Evolutionary conservation across 1,139 yeast genomes (phyloP).

Genomic region (Nematodospora anomalae): DNA sequence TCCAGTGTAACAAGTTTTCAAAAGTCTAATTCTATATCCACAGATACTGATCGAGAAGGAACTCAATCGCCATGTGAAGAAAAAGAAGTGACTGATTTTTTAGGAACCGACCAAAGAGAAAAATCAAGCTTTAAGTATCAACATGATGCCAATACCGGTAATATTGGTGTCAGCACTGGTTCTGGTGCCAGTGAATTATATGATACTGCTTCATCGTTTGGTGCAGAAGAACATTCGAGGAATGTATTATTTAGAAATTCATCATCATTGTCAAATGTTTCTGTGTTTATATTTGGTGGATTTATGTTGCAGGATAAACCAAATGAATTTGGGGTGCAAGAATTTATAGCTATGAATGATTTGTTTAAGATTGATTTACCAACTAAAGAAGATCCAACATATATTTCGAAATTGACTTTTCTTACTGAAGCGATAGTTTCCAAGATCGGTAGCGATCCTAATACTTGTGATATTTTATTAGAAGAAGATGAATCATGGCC

Average conservation of each 20-base stretch:
- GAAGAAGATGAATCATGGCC: conserved; percentile 29
- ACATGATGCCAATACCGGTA: background rate
- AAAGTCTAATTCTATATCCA: background rate
- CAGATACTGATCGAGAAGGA: background rate
- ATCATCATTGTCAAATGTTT: conserved; percentile 13
- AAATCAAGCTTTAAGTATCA: background rate
- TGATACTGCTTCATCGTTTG: conserved; percentile 3
- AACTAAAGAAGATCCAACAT: conserved; percentile 11
- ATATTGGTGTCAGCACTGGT: background rate
- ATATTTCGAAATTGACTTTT: conserved; percentile 15
- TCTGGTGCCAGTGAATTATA: background rate
- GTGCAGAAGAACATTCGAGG: conserved; percentile 1
- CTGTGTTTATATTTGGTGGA: conserved; percentile 46
- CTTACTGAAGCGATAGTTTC: conserved; percentile 26
- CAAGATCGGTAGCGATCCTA: conserved; percentile 12
- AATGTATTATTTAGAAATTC: conserved; percentile 13
- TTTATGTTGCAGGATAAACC: conserved; percentile 20
- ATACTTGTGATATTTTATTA: conserved; percentile 12
- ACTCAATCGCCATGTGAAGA: background rate
- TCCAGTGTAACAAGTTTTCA: background rate
- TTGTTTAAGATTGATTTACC: conserved; percentile 38
- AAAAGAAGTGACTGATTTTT: conserved; percentile 4
- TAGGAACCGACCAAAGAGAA: background rate
- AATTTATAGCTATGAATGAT: conserved; percentile 36
- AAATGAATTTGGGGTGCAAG: conserved; percentile 17